Evolutionary conservation across 176 grass and related monocot genomes (phyloP), one percentile per base, ranked within the genome.

Genomic region (Dendrocalamus sinicus): DNA sequence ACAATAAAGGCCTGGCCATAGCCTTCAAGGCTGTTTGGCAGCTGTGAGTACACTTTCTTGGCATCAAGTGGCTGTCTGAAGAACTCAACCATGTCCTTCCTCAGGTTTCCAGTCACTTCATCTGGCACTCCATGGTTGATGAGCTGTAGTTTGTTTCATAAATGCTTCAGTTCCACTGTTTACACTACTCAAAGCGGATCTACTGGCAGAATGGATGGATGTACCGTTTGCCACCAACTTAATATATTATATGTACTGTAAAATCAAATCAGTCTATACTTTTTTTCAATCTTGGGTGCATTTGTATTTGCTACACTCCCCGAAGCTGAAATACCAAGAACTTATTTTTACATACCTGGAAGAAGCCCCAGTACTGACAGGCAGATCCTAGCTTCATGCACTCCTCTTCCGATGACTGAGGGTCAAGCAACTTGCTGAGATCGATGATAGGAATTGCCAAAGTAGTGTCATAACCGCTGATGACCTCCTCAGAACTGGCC

Each of bases 1-100:
- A 70, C 61, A 0, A 93, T 44, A 9, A 86, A 93, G 7, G 13
- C 22, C 59, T 88, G 92, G 17, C 92, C 89, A 52, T 90, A 93
- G 8, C 88, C 92, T 76, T 92, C 62, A 0, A 83, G 14, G n/a
- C 11, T 75, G 28, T 40, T 19, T 20, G 77, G 40, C 15, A 43
- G 23, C 23, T 86, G 64, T 1, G 72, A 72, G 17, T 52, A 68
- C 7, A 14, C 23, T 45, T 73, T 82, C 71, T 82, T 86, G 9
- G 76, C 71, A 22, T 86, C 70, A 10, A 73, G 35, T 28, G 77
- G 77, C 22, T 62, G 80, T 5, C 43, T 60, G 76, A 81, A 86
- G 54, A 86, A 90, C 48, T 73, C 45, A 45, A 24, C 20, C 30
- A 81, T 60, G 41, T 85, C 69, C 1, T 28, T 40, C 46, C 28